Conservation (phyloP, 768 basidiomycete species). For the Mycena epipterygia region DNA sequence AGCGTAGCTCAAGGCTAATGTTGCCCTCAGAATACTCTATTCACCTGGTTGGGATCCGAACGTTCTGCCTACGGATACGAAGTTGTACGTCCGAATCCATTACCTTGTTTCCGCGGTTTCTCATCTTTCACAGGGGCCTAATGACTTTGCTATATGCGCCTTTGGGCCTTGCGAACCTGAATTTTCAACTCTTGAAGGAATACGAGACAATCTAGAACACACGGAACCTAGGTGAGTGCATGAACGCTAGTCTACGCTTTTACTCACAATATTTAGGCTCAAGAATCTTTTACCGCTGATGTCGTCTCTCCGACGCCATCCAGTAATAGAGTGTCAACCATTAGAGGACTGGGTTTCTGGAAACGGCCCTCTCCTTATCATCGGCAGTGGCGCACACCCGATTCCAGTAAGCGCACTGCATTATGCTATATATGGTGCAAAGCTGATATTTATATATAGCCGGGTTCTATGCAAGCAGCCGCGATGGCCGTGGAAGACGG, state of each 20-base stretch:
- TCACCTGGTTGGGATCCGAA: slow-evolving; percentile 8
- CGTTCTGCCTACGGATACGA: neutral
- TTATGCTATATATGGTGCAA: too few species aligned
- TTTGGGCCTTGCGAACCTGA: neutral
- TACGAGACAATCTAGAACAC: neutral
- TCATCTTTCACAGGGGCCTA: neutral
- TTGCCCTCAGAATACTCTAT: neutral
- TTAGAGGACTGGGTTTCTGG: slow-evolving; percentile 9
- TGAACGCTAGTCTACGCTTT: too few species aligned
- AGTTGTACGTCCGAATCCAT: slow-evolving; percentile 12
- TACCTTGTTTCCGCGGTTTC: neutral
- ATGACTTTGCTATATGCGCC: slow-evolving; percentile 5
- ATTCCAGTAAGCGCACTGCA: neutral
- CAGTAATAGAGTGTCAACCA: neutral
- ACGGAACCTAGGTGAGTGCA: slow-evolving; percentile 6
- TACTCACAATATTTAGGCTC: neutral
- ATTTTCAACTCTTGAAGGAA: neutral
- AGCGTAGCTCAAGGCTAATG: neutral
- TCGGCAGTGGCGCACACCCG: slow-evolving; percentile 2
- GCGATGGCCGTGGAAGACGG: slow-evolving; percentile 74
- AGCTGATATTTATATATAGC: slow-evolving; percentile 46
- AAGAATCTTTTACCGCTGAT: neutral
- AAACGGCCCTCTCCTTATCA: neutral
- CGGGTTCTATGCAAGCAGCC: slow-evolving; percentile 62
- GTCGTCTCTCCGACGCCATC: neutral